Base-by-base conservation (phyloP, 148 eudicot genomes). In the Rhododendron molle region DNA sequence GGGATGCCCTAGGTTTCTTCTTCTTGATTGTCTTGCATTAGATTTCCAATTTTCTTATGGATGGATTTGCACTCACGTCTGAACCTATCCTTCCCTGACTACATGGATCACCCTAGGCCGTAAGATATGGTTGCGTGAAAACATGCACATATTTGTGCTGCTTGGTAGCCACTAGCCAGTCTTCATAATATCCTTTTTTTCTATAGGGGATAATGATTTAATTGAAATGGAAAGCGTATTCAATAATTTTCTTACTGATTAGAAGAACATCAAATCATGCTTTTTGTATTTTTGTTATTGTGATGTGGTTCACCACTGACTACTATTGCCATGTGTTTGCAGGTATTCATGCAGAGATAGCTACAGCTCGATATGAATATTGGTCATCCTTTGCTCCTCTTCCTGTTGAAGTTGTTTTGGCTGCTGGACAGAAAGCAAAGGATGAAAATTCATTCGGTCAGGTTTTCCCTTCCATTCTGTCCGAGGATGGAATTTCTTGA, bases 321-420 rank as follows among this genome's bases (percentile, higher is more conserved):
- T 40, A 76, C n/a, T 46, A 81, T 52, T 10, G 74, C 18, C 46
- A 46, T 78, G 32, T 34, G 9, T 82, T 67, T 86, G 54, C 86
- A 95, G 99, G 95, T 85, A 90, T 97, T 12, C 94, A 95, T 88
- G 88, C 94, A 67, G 99, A 97, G 77, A 97, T 95, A 86, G 98
- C 98, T 76, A 89, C 81, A 80, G 93, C 92, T 47, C 94, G 95
- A 88, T 81, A 92, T 86, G 93, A 95, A 46, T 92, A 92, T 78
- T 97, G 99, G 99, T 94, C 98, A 86, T 90, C 98, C 73, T 88
- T 92, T 87, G 95, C 93, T 74, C 96, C 96, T 40, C 91, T 90
- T 83, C 98, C 99, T 78, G 86, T 89, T 47, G 98, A 94, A 92
- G 87, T 94, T 84, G 97, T 97, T 87, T 84, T 93, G 83, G 95